Evolutionary conservation across 768 basidiomycete species (phyloP), one percentile per base, ranked within the genome.

Genomic region (Rhizopogon salebrosus): DNA sequence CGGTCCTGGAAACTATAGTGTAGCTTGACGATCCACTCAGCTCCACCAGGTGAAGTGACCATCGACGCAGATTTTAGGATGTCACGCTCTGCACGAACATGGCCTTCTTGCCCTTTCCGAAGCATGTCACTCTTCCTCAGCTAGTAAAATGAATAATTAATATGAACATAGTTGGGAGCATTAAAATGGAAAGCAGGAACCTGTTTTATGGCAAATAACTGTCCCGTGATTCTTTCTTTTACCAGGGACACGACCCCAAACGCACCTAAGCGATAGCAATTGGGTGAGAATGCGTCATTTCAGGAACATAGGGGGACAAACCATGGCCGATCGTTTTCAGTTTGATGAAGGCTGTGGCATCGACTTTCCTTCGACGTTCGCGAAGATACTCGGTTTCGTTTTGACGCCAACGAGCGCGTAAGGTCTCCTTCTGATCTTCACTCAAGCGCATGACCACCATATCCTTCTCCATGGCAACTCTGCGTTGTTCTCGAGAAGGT

Each of bases 201-300:
- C 86, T 98, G 90, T 70, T 98, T 99, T 92, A 99, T 98, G 50
- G 94, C 94, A 64, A 85, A 98, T 41, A 98, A 74, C 55, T 83
- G 80, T 16, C 91, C 89, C 4, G 84, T 82, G 23, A 80, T 76
- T 61, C 80, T 81, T 70, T 98, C 93, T 68, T 78, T 83, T 36
- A 97, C 95, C 46, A 99, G 82, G 9, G 87, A 89, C 16, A 99
- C 95, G 41, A 98, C 95, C 1, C 95, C 95, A 71, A 99, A 98
- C 9, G 95, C 95, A 60, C 92, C 92, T 87, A 69, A 54, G 57
- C 61, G 58, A 63, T 65, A 65, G 53, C 56, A n/a, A 62, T 68
- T 63, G 59, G 60, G 49, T 37, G 57, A 54, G 57, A 60, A 57
- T 52, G 10, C n/a, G 54, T 56, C 16, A 23, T 42, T 62, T 68